Evolutionary conservation across 495 filamentous ascomycete species (phyloP), one percentile per base, ranked within the genome.

Genomic region (Talaromyces wortmannii): DNA sequence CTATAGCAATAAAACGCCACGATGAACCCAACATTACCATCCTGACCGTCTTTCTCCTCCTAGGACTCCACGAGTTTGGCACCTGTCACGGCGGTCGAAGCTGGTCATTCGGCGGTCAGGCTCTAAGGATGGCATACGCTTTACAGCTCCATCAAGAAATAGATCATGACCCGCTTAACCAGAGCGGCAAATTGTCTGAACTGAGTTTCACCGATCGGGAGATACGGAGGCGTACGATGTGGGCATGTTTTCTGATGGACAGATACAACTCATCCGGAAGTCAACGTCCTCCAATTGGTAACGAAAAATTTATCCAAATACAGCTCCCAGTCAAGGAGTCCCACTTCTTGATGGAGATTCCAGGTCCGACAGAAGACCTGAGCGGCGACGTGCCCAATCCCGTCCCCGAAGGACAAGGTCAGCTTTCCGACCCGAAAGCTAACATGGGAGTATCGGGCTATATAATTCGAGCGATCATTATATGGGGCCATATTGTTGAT

Each of bases 171-270:
- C 89, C 89, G 1, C 74, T 85, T 15, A 64, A 77, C 16, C 78
- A 76, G 40, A 86, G 87, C 56, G 82, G 80, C 31, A 81, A 69
- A 36, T 65, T 82, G 4, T 80, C 81, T 12, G 83, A 87, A 54
- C 76, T 98, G 43, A 96, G 88, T 62, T 89, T 90, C 61, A 94
- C 91, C 11, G 94, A 98, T 69, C 84, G 89, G 33, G 94, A 98
- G 66, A 96, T 97, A 40, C 78, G 94, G 53, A 78, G 92, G 55
- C 80, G 94, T 52, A 95, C 90, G 5, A 97, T 98, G 92, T 98
- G 94, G 94, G 88, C 91, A 18, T 96, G 91, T 66, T 96, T 92
- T 62, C 64, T 95, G 57, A 96, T 98, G 94, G 94, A 98, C 67
- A 84, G 92, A 0, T 97, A 96, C 71, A 97, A 91, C 69, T 95